phyloP scores from a whole-genome alignment of 139 green algal species.

The Closterium sp. region DNA sequence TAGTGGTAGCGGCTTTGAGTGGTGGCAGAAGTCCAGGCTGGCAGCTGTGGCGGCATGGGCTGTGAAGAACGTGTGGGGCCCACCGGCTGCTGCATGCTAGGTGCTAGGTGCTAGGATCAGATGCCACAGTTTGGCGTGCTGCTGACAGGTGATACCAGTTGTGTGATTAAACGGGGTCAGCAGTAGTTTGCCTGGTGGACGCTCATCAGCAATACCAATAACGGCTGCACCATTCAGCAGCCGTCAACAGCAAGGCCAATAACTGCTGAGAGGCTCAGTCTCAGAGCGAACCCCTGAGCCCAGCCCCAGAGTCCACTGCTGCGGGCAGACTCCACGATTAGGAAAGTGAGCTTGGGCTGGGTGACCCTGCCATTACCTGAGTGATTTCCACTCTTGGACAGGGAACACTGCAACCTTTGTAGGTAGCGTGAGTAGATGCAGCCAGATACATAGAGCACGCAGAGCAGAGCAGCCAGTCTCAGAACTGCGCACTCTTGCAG shows the following conservation, averaged over 20 bases:
- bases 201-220: background rate
- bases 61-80: background rate
- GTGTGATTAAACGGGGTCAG: no score
- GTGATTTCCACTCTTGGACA: no score
- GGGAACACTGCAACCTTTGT: background rate
- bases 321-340: no score
- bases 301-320: no score
- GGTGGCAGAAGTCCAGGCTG: background rate
- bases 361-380: no score
- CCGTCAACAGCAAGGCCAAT: no score
- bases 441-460: background rate
- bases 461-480: background rate
- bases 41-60: background rate
- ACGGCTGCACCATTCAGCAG: background rate
- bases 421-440: background rate
- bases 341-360: no score
- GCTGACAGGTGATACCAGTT: no score
- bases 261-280: no score
- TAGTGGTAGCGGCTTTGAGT: background rate
- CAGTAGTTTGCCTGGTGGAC: no score
- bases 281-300: no score
- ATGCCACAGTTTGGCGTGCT: no score
- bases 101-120: background rate
- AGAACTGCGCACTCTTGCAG: background rate
- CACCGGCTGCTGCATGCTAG: background rate